Evolutionary conservation across 2,329 filamentous ascomycete genomes (phyloP).

Genomic region (Venturiaceae sp.): DNA sequence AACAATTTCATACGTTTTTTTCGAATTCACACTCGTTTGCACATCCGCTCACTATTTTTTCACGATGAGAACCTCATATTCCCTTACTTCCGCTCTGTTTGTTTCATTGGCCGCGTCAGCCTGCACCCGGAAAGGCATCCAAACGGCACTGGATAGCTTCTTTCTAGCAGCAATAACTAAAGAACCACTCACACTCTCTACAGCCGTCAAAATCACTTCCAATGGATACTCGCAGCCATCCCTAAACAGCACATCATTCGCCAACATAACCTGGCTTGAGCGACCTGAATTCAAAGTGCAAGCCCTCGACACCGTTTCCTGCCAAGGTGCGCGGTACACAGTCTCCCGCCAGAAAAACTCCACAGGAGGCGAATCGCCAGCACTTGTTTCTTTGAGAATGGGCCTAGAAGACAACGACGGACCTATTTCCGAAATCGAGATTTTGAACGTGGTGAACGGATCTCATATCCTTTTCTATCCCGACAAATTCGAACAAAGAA

Average conservation of each 20-base stretch:
- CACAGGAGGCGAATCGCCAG: not conserved
- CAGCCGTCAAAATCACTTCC: not conserved
- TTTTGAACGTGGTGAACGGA: not conserved
- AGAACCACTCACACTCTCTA: not conserved
- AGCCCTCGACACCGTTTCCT: not conserved
- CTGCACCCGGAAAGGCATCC: not conserved
- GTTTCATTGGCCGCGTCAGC: not conserved
- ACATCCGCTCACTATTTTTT: not conserved
- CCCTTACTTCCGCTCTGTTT: not conserved
- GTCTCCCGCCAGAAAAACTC: not conserved
- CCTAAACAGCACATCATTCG: not conserved
- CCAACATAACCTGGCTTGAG: not conserved
- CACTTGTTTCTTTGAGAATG: not conserved
- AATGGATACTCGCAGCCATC: not conserved
- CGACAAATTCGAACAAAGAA: not conserved
- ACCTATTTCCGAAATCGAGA: not conserved
- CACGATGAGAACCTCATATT: not conserved
- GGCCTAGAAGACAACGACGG: not conserved
- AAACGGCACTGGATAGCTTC: not conserved
- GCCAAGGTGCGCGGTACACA: not conserved
- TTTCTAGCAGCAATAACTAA: not conserved
- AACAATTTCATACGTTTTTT: too few relatives aligned
- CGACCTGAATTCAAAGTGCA: not conserved
- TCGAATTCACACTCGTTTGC: not conserved
- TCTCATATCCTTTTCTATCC: not conserved